Percentiles rank a stretch among this genome's conserved stretches.
Evolutionary conservation across 805 yeast genomes (phyloP).

Genomic region (Lachancea mirantina): DNA sequence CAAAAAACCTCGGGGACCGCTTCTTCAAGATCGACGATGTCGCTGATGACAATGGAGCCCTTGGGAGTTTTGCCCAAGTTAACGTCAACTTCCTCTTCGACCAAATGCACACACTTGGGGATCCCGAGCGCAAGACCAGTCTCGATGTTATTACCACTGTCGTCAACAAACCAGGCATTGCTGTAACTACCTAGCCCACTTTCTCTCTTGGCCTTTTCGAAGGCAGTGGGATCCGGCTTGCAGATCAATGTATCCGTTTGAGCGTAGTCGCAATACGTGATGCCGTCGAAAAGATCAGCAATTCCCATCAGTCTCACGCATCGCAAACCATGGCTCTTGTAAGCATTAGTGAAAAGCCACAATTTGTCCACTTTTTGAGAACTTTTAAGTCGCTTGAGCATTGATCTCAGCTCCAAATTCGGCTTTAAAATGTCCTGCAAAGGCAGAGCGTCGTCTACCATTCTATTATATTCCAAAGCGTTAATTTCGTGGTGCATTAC

Average conservation of each 20-base stretch:
- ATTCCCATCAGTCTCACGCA: constrained; percentile 74
- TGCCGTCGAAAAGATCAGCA: constrained; percentile 91
- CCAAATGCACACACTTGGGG: constrained; percentile 61
- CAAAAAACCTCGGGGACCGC: constrained; percentile 47
- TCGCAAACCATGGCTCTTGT: constrained; percentile 79
- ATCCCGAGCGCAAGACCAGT: constrained; percentile 71
- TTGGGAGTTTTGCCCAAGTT: constrained; percentile 32
- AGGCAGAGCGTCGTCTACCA: constrained; percentile 91
- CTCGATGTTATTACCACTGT: constrained; percentile 68
- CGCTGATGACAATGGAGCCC: constrained; percentile 48
- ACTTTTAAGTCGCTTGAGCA: constrained; percentile 39
- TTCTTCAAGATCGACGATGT: constrained; percentile 48
- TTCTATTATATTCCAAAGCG: constrained; percentile 78
- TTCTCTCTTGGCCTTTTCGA: constrained; percentile 53
- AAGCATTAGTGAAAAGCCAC: constrained; percentile 95
- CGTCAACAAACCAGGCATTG: constrained; percentile 76
- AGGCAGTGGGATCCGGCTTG: constrained; percentile 78
- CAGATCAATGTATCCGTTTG: constrained; percentile 62
- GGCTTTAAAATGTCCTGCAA: constrained; percentile 70
- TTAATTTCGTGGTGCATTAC: constrained; percentile 59
- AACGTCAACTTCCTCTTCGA: constrained; percentile 56
- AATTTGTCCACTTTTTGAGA: constrained; percentile 56
- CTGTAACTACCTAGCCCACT: constrained; percentile 39
- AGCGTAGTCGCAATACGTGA: constrained; percentile 83
- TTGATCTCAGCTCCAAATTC: constrained; percentile 44